These are phyloP conservation scores for Lotus japonicus DNA, from an alignment of 306 rosid genomes.

Conservation along the genomic window DNA sequence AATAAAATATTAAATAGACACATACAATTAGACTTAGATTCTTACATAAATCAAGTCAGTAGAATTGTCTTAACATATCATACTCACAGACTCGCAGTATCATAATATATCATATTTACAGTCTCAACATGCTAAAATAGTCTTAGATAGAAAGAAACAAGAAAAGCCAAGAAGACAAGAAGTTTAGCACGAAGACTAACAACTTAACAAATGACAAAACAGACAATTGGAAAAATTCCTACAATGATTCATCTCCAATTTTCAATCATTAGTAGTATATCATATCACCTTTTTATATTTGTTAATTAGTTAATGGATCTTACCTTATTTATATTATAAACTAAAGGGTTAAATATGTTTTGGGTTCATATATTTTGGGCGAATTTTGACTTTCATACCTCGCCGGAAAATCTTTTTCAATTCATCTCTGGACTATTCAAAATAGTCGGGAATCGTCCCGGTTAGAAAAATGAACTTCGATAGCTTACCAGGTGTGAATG, in stretches of 20 bases:
- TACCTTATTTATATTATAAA: too few species aligned
- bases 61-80: not conserved
- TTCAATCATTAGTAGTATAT: not conserved
- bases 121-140: not conserved
- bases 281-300: too few species aligned
- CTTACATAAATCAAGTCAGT: conserved; percentile 8
- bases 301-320: too few species aligned
- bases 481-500: too few species aligned
- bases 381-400: too few species aligned
- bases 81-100: too few species aligned
- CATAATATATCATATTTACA: not conserved
- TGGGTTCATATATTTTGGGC: too few species aligned
- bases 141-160: not conserved
- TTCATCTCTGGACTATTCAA: too few species aligned
- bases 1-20: not conserved
- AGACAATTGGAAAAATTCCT: not conserved
- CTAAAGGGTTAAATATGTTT: too few species aligned
- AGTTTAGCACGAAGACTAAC: not conserved
- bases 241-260: conserved; percentile 1
- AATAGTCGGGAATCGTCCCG: too few species aligned
- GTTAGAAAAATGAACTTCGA: too few species aligned
- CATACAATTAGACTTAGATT: not conserved
- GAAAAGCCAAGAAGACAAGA: not conserved
- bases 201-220: not conserved
- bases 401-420: too few species aligned